Conservation (phyloP, 176 grass and related monocot genomes). For the Hordeum marinum region DNA sequence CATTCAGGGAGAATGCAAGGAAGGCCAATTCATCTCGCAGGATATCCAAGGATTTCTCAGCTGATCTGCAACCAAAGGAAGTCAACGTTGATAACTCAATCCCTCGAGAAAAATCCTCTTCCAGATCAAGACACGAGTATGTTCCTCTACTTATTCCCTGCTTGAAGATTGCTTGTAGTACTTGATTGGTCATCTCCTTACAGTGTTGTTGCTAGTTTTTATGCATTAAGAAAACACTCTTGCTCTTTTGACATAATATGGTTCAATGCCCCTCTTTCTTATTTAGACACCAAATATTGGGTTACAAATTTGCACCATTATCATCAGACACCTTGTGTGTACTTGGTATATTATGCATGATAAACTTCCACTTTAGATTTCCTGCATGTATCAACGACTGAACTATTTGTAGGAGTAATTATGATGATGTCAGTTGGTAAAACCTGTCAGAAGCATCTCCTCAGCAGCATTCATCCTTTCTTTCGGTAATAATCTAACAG, state of each 20-base stretch:
- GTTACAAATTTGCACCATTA: not conserved
- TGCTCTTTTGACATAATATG: not conserved
- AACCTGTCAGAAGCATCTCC: not conserved
- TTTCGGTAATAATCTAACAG: slow-evolving; percentile 11
- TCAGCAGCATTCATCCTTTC: not conserved
- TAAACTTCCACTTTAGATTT: not conserved
- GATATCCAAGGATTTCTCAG: slow-evolving; percentile 50
- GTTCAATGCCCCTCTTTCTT: not conserved
- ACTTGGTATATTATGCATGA: slow-evolving; percentile 8
- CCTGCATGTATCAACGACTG: not conserved
- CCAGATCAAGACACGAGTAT: slow-evolving; percentile 31
- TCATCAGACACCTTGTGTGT: not conserved
- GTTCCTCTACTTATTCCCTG: not conserved
- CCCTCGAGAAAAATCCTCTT: slow-evolving; percentile 41
- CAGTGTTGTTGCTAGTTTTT: not conserved
- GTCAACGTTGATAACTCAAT: slow-evolving; percentile 10
- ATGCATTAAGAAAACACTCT: not conserved
- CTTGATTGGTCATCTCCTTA: not conserved
- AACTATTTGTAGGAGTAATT: not conserved
- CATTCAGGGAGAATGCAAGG: slow-evolving; percentile 35
- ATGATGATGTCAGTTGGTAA: not conserved
- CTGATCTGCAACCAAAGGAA: slow-evolving; percentile 23
- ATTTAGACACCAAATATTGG: not conserved
- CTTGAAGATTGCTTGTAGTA: not conserved
- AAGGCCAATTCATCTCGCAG: slow-evolving; percentile 46